Evolutionary conservation across 352 stramenopile species (phyloP).

Genomic region (Pythium phragmiticola): DNA sequence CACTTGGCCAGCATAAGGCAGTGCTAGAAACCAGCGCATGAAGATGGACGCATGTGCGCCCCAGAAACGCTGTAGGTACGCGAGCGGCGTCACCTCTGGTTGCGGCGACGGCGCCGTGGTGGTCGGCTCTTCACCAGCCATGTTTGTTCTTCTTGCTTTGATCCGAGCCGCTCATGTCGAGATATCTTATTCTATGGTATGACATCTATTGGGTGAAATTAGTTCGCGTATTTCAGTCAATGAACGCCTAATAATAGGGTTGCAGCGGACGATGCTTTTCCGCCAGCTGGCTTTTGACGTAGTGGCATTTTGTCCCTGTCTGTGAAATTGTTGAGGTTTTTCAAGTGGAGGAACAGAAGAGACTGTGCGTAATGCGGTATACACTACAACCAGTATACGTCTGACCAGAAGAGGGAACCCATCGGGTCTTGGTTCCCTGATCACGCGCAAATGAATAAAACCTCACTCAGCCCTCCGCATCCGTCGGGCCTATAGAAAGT

Average conservation of each 20-base stretch:
- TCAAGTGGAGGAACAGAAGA: background rate
- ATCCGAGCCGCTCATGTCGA: slow-evolving; percentile 3
- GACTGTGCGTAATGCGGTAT: slow-evolving; percentile 14
- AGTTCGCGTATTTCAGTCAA: background rate
- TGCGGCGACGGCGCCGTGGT: background rate
- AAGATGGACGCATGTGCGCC: slow-evolving; percentile 64
- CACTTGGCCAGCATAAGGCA: slow-evolving; percentile 76
- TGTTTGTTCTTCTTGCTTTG: slow-evolving; percentile 3
- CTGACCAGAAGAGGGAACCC: background rate
- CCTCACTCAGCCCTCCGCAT: slow-evolving; percentile 15
- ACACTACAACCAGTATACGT: slow-evolving; percentile 13
- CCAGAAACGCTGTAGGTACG: slow-evolving; percentile 78
- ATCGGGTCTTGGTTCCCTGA: background rate
- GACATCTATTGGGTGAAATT: slow-evolving; percentile 10
- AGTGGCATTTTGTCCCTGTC: slow-evolving; percentile 8
- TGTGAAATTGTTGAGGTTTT: slow-evolving; percentile 10
- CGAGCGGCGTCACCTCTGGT: slow-evolving; percentile 38
- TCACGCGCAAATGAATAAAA: slow-evolving; percentile 10
- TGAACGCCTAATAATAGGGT: background rate
- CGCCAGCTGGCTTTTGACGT: slow-evolving; percentile 3
- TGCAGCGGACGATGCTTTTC: slow-evolving; percentile 9
- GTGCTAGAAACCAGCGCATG: slow-evolving; percentile 82
- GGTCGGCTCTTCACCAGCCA: slow-evolving; percentile 22
- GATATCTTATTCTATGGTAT: background rate
- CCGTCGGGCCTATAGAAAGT: background rate